Conservation (phyloP, 1,284 basidiomycete genomes). For the Microbotryomycetes sp. region DNA sequence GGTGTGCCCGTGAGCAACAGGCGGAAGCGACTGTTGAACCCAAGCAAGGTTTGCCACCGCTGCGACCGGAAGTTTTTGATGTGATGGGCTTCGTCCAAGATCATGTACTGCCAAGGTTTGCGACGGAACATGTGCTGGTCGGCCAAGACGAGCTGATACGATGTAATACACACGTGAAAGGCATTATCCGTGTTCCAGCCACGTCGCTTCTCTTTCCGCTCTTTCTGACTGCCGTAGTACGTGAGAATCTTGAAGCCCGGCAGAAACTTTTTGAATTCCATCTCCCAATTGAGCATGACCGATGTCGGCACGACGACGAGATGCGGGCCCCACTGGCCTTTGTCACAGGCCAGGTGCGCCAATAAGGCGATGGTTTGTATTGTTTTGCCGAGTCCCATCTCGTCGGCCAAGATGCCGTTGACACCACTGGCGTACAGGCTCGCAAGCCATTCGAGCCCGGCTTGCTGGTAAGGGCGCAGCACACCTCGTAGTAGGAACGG, state of each 20-base stretch:
- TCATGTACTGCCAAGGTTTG: conserved; percentile 93
- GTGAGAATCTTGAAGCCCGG: conserved; percentile 87
- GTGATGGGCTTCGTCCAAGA: conserved; percentile 95
- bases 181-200: conserved; percentile 90
- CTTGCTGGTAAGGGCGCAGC: conserved; percentile 87
- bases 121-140: conserved; percentile 93
- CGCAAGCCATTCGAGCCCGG: conserved; percentile 91
- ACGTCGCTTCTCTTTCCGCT: conserved; percentile 83
- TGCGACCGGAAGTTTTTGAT: conserved; percentile 98
- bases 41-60: conserved; percentile 89
- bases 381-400: conserved; percentile 58
- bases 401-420: conserved; percentile 79
- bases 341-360: conserved; percentile 86
- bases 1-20: conserved; percentile 88
- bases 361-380: conserved; percentile 92
- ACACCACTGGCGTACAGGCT: conserved; percentile 76
- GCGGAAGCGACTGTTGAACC: conserved; percentile 83
- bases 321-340: conserved; percentile 94
- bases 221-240: conserved; percentile 85
- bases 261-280: conserved; percentile 98
- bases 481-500: conserved; percentile 79
- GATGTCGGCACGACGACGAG: conserved; percentile 92
- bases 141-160: conserved; percentile 84
- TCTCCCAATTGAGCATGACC: conserved; percentile 95
- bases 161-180: conserved; percentile 95